A percentile compares a stretch with the other conserved stretches of the same genome.
Conservation (phyloP, 208 protist genomes). For the Trypanosoma lewisi region DNA sequence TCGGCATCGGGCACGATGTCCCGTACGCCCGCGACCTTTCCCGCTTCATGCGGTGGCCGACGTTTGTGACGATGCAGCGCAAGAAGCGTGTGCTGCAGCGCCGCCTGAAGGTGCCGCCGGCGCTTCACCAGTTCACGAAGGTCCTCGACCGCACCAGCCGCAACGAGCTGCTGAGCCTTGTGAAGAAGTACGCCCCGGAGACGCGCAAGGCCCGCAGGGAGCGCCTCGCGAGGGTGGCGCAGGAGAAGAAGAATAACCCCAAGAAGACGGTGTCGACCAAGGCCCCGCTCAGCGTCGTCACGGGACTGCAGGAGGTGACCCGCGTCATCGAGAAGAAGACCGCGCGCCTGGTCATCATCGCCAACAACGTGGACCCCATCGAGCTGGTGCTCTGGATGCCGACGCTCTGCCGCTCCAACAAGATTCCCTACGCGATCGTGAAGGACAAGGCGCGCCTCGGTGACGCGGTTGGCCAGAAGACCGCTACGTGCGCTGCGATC, state of each 20-base stretch:
- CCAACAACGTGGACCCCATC: slow-evolving; percentile 99
- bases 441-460: slow-evolving; percentile 99
- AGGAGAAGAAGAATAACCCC: slow-evolving; percentile 90
- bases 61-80: slow-evolving; percentile 98
- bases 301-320: slow-evolving; percentile 98
- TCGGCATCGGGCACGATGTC: slow-evolving; percentile 93
- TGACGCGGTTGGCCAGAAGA: slow-evolving; percentile 97
- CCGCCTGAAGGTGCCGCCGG: slow-evolving; percentile 96
- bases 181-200: slow-evolving; percentile 98
- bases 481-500: slow-evolving; percentile 93
- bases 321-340: slow-evolving; percentile 98
- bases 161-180: slow-evolving; percentile 96
- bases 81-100: slow-evolving; percentile 96
- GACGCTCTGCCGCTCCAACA: slow-evolving; percentile 98
- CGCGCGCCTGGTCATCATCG: slow-evolving; percentile 99
- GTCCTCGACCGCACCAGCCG: slow-evolving; percentile 92
- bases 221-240: slow-evolving; percentile 90
- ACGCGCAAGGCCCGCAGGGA: slow-evolving; percentile 94
- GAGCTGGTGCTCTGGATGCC: slow-evolving; percentile 99
- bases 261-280: slow-evolving; percentile 81
- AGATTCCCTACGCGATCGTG: slow-evolving; percentile 99
- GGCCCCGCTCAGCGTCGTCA: slow-evolving; percentile 91
- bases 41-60: slow-evolving; percentile 98
- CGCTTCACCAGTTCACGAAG: slow-evolving; percentile 90
- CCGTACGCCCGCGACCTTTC: slow-evolving; percentile 95